Base-by-base conservation (phyloP, 768 basidiomycete species). In the Leccinum variicolor region DNA sequence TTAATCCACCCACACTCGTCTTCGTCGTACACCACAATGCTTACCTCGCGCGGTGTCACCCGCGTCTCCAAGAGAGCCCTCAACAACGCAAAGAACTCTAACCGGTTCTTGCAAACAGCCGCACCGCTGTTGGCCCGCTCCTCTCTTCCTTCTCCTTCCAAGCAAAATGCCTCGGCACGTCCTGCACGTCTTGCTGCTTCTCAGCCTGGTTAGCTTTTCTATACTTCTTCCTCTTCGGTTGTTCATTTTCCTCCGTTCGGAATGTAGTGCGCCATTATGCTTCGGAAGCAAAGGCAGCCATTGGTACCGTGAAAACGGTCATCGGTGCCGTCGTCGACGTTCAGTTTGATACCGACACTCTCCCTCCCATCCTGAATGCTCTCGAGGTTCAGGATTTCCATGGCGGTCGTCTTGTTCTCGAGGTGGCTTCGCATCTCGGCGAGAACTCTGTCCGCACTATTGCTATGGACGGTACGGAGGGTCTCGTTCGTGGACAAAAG, bases 281-380 rank as follows among this genome's bases (percentile, higher is more conserved):
- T 62, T 94, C 94, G 55, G 94, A 96, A 75, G 84, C 90, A 58
- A 88, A 85, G 79, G 75, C 68, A 64, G 74, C 81, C 54, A 76
- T 82, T 67, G 95, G 95, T 66, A 77, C 83, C 48, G 91, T 98
- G 71, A 97, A 98, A 83, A 95, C 94, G 67, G 95, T 99, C 83
- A 99, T 99, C 77, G 97, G 97, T 90, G 96, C 97, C 78, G 97
- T 99, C 79, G 97, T 99, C 72, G 97, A 99, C 74, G 97, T 99
- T 66, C 94, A 98, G 77, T 98, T 98, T 72, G 95, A 96, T 66
- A 85, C 87, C 51, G 95, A 96, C 65, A 1, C 47, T 29, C 90
- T 98, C 43, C 97, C 97, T 52, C 92, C 95, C 64, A 98, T 99
- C 76, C 86, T 99, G 70, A 98, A 98, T 75, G 97, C 97, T 67